phyloP scores from a whole-genome alignment of 108 stramenopile genomes.

The Fragilariopsis cylindrus region DNA sequence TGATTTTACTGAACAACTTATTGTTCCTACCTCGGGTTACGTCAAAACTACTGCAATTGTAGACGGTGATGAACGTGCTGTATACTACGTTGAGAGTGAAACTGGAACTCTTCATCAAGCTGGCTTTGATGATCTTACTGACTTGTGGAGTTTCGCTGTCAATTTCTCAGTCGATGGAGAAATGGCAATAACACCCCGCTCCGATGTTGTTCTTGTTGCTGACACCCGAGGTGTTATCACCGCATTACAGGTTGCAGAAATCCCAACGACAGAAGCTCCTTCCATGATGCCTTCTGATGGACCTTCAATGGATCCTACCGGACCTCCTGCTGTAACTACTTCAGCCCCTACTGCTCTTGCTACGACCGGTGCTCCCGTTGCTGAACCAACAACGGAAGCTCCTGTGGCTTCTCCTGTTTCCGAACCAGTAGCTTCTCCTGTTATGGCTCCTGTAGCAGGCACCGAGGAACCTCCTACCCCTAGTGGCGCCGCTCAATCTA shows the following conservation, averaged over 20 bases:
- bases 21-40: conserved; percentile 1
- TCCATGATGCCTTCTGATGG: conserved; percentile 16
- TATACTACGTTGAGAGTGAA: conserved; percentile 31
- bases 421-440: conserved; percentile 1
- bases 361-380: conserved; percentile 10
- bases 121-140: conserved; percentile 13
- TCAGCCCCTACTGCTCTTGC: not conserved
- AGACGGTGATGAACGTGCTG: conserved; percentile 26
- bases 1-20: not conserved
- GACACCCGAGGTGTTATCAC: conserved; percentile 18
- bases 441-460: not conserved
- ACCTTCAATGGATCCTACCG: conserved; percentile 17
- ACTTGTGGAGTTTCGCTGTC: conserved; percentile 20
- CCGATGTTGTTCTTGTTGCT: conserved; percentile 22
- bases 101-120: conserved; percentile 27
- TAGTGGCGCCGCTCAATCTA: not conserved
- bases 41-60: conserved; percentile 27
- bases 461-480: not conserved
- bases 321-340: conserved; percentile 9
- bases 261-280: conserved; percentile 21
- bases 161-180: conserved; percentile 28
- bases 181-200: conserved; percentile 28
- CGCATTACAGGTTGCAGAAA: conserved; percentile 24
- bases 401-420: not conserved
- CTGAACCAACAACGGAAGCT: not conserved